These are phyloP conservation scores for Phytophthora citrophthora DNA, from an alignment of 352 stramenopile species.

Conservation along the genomic window DNA sequence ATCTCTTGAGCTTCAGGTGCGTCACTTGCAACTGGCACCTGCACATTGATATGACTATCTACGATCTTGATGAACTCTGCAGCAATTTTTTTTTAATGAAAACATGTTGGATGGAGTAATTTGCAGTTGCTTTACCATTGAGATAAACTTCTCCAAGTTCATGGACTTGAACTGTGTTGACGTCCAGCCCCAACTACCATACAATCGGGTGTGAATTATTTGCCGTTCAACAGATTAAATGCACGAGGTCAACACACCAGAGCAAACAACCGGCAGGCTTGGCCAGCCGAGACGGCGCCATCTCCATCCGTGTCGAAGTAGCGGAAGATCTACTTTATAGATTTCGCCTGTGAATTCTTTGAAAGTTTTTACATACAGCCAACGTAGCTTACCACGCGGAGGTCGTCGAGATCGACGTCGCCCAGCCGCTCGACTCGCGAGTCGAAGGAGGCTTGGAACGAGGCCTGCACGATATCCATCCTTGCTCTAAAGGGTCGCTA, in stretches of 20 bases:
- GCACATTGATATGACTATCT: conserved; percentile 50
- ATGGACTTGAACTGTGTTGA: conserved; percentile 54
- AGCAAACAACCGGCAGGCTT: conserved; percentile 68
- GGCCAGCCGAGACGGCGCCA: conserved; percentile 59
- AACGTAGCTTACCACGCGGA: conserved; percentile 44
- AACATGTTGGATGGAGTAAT: too few species aligned
- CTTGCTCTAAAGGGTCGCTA: conserved; percentile 12
- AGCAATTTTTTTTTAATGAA: background rate
- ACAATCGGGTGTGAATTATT: background rate
- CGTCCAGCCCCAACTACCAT: conserved; percentile 56
- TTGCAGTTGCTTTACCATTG: conserved; percentile 32
- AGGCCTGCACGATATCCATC: conserved; percentile 70
- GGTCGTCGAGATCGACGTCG: conserved; percentile 56
- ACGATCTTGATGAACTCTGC: conserved; percentile 81
- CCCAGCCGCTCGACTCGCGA: conserved; percentile 56
- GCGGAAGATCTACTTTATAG: conserved; percentile 59
- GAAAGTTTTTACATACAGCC: background rate
- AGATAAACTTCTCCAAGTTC: conserved; percentile 74
- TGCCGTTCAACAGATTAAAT: background rate
- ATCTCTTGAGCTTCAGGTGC: background rate
- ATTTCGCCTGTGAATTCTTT: background rate
- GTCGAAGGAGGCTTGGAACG: conserved; percentile 73
- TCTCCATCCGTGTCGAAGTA: conserved; percentile 78
- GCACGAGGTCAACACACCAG: conserved; percentile 36
- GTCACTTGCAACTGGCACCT: conserved; percentile 5